Base-by-base conservation (phyloP, 148 eudicot genomes). In the Vaccinium macrocarpon region DNA sequence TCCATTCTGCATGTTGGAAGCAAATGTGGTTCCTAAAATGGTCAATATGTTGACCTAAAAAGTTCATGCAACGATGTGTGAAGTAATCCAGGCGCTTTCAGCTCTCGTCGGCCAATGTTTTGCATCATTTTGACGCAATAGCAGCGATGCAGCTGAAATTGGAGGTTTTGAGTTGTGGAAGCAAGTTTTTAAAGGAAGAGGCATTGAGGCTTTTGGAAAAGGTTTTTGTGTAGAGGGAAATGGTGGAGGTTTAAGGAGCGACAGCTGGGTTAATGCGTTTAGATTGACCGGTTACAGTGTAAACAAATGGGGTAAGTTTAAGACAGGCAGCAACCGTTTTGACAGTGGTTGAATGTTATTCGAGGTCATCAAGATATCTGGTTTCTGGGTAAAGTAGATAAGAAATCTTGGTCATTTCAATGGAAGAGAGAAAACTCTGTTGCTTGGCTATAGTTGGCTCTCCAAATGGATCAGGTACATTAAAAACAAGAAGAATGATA, bases 1-100 rank as follows among this genome's bases (percentile, higher is more conserved):
- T 9, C 78, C 90, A n/a, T 88, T 88, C 78, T 88, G 90, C 75
- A 83, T 88, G 83, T 74, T 88, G 80, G 82, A 86, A 61, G 88
- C 84, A 21, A 76, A 76, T 72, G 90, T 87, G 0, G 84, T 89
- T 83, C 89, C 88, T 19, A 87, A 87, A 53, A 73, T 89, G 70
- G 88, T 89, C 32, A 66, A 35, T 52, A 80, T 89, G 5, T 73
- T 89, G 56, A 80, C 76, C 46, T 86, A 57, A 51, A 71, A 76
- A 32, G 82, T 82, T 68, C 87, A 88, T 15, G 90, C 78, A 0
- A 84, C 85, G 6, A 72, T 88, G 13, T 86, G 74, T 82, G 90
- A 88, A 59, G 90, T 86, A 50, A 84, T 88, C 82, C 88, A 88
- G 42, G 85, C 88, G 10, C 88, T 88, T 42, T 84, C 87, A 4